phyloP scores from a whole-genome alignment of 1,284 basidiomycete species.

The Apiotrichum akiyoshidainum region DNA sequence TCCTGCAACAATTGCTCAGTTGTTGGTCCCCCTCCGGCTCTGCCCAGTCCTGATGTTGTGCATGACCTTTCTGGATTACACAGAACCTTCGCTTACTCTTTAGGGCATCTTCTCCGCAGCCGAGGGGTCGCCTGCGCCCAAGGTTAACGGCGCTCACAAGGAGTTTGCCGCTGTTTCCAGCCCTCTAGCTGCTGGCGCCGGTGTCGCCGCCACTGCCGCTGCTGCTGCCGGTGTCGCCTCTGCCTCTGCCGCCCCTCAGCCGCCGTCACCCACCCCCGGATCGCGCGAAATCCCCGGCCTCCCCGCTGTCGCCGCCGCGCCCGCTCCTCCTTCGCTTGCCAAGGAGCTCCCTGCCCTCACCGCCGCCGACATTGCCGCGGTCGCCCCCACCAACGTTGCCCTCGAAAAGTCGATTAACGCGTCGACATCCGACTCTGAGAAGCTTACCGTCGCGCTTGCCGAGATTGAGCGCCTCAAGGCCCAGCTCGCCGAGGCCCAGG shows the following conservation, averaged over 20 bases:
- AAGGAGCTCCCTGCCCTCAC: conserved; percentile 31
- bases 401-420: conserved; percentile 39
- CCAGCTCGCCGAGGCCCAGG: conserved; percentile 35
- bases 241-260: background rate
- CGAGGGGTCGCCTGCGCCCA: conserved; percentile 32
- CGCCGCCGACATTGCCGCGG: conserved; percentile 28
- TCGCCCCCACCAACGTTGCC: conserved; percentile 32
- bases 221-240: conserved; percentile 1
- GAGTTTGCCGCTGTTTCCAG: conserved; percentile 11
- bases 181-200: conserved; percentile 8
- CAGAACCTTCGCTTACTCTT: conserved; percentile 14
- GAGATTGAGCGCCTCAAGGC: conserved; percentile 49
- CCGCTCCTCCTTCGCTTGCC: background rate
- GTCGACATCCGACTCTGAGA: conserved; percentile 44
- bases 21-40: conserved; percentile 3
- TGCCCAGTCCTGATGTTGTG: conserved; percentile 11
- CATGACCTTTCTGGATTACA: conserved; percentile 10
- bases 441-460: conserved; percentile 40
- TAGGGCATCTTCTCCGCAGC: conserved; percentile 41
- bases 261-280: background rate
- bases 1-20: background rate
- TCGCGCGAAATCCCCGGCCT: background rate
- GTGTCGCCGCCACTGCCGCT: conserved; percentile 6
- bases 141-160: conserved; percentile 12
- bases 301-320: conserved; percentile 6